Conservation (phyloP, 108 stramenopile genomes). For the Cafeteria roenbergensis region DNA sequence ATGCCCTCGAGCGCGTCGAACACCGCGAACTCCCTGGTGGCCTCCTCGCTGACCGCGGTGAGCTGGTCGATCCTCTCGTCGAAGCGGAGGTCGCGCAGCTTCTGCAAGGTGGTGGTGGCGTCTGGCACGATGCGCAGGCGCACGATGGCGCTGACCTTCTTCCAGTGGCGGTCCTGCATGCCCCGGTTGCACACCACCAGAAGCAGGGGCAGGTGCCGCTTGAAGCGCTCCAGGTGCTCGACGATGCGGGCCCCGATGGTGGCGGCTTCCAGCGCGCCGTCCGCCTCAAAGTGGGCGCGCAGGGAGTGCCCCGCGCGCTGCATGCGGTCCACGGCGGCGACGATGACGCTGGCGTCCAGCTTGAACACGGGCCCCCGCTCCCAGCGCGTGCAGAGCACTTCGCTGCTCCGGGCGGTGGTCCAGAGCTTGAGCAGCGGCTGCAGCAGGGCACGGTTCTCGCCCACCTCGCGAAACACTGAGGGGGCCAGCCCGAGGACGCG, state of each 20-base stretch:
- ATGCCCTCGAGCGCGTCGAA: neutral
- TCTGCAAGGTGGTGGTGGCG: slow-evolving; percentile 18
- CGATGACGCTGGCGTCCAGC: neutral
- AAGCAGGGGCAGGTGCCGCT: slow-evolving; percentile 40
- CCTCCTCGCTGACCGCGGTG: slow-evolving; percentile 7
- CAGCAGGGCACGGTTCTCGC: neutral
- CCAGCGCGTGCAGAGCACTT: neutral
- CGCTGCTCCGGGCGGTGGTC: no score
- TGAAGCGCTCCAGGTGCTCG: slow-evolving; percentile 23
- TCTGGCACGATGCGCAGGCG: slow-evolving; percentile 27
- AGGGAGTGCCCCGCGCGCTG: neutral
- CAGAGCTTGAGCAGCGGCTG: neutral
- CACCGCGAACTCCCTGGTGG: neutral
- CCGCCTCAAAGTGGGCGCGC: neutral
- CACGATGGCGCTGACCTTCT: slow-evolving; percentile 27
- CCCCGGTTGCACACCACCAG: slow-evolving; percentile 39
- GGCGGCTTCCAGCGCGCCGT: neutral
- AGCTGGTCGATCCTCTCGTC: slow-evolving; percentile 25
- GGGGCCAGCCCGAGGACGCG: neutral
- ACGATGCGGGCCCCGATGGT: neutral
- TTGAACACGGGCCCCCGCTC: neutral
- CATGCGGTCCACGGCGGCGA: neutral
- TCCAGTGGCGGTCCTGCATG: slow-evolving; percentile 53
- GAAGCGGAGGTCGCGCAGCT: slow-evolving; percentile 33
- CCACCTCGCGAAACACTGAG: neutral